Evolutionary conservation across 2,329 filamentous ascomycete species (phyloP).

Genomic region (Coniochaeta ligniaria): DNA sequence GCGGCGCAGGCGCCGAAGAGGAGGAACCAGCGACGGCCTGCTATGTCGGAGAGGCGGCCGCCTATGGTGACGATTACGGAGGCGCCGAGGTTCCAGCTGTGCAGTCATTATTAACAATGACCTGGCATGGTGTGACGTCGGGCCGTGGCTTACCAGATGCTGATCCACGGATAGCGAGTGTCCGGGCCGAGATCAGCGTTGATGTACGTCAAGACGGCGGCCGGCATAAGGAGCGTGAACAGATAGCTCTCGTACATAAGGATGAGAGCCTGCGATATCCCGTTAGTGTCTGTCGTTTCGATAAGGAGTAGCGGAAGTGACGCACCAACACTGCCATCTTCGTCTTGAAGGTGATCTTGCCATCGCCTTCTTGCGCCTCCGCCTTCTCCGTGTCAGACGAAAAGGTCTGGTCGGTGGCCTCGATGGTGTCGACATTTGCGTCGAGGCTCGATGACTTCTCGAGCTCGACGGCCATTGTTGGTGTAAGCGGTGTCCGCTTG

Average conservation of each 20-base stretch:
- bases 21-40: conserved; percentile 28
- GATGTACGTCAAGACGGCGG: conserved; percentile 22
- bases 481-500: neutral
- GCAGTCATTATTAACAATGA: neutral
- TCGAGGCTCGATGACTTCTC: neutral
- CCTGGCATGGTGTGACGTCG: neutral
- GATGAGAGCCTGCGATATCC: conserved; percentile 4
- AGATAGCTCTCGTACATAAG: conserved; percentile 14
- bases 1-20: conserved; percentile 22
- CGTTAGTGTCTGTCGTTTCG: neutral
- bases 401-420: neutral
- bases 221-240: conserved; percentile 18
- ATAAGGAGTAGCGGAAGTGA: neutral
- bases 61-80: conserved; percentile 22
- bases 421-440: neutral
- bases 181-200: conserved; percentile 25
- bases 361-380: neutral
- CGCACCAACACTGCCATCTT: conserved; percentile 2
- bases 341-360: conserved; percentile 4
- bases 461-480: neutral
- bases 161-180: conserved; percentile 24
- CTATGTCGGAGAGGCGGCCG: conserved; percentile 29
- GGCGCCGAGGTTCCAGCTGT: conserved; percentile 18
- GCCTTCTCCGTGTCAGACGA: neutral
- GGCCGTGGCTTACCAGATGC: conserved; percentile 10